Conservation (phyloP, 169 alveolate species). For the Miamiensis avidus region DNA sequence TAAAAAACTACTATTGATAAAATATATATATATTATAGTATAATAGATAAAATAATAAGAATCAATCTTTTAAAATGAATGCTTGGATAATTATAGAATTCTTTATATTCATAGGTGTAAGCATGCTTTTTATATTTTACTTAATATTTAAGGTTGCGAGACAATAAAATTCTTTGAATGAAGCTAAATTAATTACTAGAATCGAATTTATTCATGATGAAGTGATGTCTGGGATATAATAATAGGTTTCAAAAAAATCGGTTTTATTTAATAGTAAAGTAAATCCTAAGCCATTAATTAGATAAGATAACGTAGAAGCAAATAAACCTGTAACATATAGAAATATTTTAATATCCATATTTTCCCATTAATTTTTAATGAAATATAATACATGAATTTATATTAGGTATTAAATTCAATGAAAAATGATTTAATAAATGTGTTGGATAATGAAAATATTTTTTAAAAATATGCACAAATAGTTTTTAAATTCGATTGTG, state of each 20-base stretch:
- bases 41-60: too few relatives aligned
- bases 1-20: too few relatives aligned
- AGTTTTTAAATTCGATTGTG: neutral
- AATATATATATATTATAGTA: too few relatives aligned
- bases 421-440: neutral
- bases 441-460: neutral
- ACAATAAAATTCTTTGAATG: neutral
- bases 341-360: too few relatives aligned
- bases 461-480: neutral
- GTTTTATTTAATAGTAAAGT: too few relatives aligned
- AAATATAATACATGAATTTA: neutral
- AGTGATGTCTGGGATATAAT: neutral
- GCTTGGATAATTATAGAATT: neutral
- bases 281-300: neutral
- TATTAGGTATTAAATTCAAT: neutral
- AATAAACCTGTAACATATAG: neutral
- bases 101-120: too few relatives aligned
- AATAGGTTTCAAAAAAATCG: neutral
- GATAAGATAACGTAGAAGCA: neutral
- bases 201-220: neutral
- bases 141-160: neutral
- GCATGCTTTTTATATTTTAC: neutral
- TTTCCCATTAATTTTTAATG: neutral
- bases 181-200: too few relatives aligned
- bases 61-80: neutral